Conservation (phyloP, 495 filamentous ascomycete genomes). For the Talaromyces ruber region DNA sequence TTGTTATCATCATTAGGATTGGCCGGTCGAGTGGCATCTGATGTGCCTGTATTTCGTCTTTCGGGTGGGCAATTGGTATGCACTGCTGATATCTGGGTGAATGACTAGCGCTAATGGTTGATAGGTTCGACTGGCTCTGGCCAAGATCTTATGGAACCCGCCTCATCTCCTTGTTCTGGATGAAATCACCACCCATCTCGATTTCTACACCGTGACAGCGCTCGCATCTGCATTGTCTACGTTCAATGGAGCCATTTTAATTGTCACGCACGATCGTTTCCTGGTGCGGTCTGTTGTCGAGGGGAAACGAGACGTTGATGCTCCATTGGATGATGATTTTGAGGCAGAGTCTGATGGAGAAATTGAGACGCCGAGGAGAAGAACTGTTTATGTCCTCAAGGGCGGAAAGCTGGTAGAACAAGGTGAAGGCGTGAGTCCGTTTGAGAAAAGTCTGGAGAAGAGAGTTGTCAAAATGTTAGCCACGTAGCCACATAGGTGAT, state of each 20-base stretch:
- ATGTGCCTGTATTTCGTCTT: slow-evolving; percentile 58
- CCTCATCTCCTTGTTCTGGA: slow-evolving; percentile 74
- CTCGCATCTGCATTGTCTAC: slow-evolving; percentile 53
- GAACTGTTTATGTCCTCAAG: slow-evolving; percentile 52
- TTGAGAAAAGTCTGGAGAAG: slow-evolving; percentile 57
- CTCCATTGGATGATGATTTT: slow-evolving; percentile 39
- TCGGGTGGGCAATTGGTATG: slow-evolving; percentile 63
- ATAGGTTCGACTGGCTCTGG: slow-evolving; percentile 66
- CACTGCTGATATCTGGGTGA: not conserved
- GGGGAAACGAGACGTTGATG: slow-evolving; percentile 39
- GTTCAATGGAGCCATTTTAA: slow-evolving; percentile 62
- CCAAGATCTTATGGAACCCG: slow-evolving; percentile 52
- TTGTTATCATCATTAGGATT: slow-evolving; percentile 59
- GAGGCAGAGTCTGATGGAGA: slow-evolving; percentile 41
- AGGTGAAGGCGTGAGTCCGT: slow-evolving; percentile 50
- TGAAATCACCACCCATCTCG: slow-evolving; percentile 80
- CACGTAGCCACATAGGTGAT: not conserved
- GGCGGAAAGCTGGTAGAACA: slow-evolving; percentile 48
- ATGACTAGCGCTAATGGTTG: not conserved
- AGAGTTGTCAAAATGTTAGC: slow-evolving; percentile 35
- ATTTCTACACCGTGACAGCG: slow-evolving; percentile 66
- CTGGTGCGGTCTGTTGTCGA: slow-evolving; percentile 62
- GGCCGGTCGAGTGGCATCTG: slow-evolving; percentile 53
- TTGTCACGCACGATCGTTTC: slow-evolving; percentile 74
- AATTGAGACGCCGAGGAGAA: slow-evolving; percentile 31